Conservation (phyloP, 345 rosid genomes). For the Eucalyptus polyanthemos region DNA sequence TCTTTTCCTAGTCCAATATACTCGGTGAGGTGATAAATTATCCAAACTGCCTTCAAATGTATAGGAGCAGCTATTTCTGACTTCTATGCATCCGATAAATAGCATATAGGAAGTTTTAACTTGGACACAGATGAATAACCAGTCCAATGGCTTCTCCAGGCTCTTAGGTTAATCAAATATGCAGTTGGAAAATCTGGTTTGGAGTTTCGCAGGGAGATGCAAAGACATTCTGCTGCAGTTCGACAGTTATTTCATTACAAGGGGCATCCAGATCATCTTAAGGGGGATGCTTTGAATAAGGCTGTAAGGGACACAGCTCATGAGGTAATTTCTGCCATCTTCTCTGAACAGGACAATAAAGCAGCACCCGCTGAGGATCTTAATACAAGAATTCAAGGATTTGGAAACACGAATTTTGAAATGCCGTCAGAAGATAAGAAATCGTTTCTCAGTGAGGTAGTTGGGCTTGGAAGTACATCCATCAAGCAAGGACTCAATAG, state of each 20-base stretch:
- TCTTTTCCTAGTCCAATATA: neutral
- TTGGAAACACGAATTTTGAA: slow-evolving; percentile 82
- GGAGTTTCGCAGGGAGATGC: slow-evolving; percentile 96
- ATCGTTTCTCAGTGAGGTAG: slow-evolving; percentile 86
- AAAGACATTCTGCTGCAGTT: slow-evolving; percentile 68
- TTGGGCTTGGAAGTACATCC: slow-evolving; percentile 87
- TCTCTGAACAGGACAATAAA: slow-evolving; percentile 65
- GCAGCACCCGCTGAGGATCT: slow-evolving; percentile 49
- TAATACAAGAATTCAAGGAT: slow-evolving; percentile 77
- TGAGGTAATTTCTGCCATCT: slow-evolving; percentile 72
- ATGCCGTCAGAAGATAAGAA: slow-evolving; percentile 68
- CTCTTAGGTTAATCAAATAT: slow-evolving; percentile 81
- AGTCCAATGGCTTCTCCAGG: slow-evolving; percentile 23
- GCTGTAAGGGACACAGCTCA: slow-evolving; percentile 88
- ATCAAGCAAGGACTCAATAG: slow-evolving; percentile 82
- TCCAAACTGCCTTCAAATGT: neutral
- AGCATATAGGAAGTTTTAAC: neutral
- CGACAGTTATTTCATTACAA: slow-evolving; percentile 80
- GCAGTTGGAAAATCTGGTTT: slow-evolving; percentile 77
- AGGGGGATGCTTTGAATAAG: slow-evolving; percentile 93
- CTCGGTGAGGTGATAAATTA: neutral
- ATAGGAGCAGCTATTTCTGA: neutral
- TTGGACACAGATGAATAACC: neutral
- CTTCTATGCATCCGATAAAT: neutral
- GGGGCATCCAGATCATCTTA: slow-evolving; percentile 74